Percentiles rank a stretch among this genome's conserved stretches.
Conservation (phyloP, 2,329 filamentous ascomycete species). For the Westerdykella sp. region DNA sequence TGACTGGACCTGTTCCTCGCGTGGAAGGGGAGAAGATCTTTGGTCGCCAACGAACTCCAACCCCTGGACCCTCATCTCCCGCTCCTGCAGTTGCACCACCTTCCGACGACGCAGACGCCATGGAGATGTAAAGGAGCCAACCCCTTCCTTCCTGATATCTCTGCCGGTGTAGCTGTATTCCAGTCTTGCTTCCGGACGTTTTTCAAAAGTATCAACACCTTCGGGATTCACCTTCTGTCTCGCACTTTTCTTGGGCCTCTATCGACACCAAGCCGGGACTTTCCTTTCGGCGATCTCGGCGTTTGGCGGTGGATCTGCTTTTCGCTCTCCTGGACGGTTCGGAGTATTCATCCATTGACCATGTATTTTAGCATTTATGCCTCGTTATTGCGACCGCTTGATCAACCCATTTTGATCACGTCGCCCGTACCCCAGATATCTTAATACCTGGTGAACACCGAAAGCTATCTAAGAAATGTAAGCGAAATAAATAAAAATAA, state of each 20-base stretch:
- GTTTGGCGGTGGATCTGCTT: constrained; percentile 27
- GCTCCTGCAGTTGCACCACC: constrained; percentile 14
- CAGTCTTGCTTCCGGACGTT: constrained; percentile 14
- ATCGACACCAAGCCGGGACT: constrained; percentile 4
- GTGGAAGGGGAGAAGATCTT: constrained; percentile 36
- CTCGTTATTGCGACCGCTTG: constrained; percentile 27
- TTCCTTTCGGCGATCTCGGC: constrained; percentile 27
- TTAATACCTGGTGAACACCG: not conserved
- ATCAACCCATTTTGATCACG: constrained; percentile 30
- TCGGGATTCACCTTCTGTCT: constrained; percentile 15
- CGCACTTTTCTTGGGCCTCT: constrained; percentile 9
- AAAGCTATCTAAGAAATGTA: constrained; percentile 14
- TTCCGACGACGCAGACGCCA: constrained; percentile 24
- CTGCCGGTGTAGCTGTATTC: constrained; percentile 5
- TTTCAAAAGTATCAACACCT: constrained; percentile 13
- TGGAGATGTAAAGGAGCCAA: constrained; percentile 24
- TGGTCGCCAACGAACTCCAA: constrained; percentile 31
- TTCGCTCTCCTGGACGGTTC: constrained; percentile 19
- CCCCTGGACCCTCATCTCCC: constrained; percentile 13
- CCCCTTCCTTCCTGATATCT: constrained; percentile 3
- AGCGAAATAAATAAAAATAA: constrained; percentile 21
- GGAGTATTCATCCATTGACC: constrained; percentile 13
- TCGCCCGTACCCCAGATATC: constrained; percentile 16
- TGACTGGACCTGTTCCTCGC: constrained; percentile 30
- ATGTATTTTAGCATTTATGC: constrained; percentile 27